Evolutionary conservation across 768 basidiomycete genomes (phyloP).

Genomic region (Tricholoma sp.): DNA sequence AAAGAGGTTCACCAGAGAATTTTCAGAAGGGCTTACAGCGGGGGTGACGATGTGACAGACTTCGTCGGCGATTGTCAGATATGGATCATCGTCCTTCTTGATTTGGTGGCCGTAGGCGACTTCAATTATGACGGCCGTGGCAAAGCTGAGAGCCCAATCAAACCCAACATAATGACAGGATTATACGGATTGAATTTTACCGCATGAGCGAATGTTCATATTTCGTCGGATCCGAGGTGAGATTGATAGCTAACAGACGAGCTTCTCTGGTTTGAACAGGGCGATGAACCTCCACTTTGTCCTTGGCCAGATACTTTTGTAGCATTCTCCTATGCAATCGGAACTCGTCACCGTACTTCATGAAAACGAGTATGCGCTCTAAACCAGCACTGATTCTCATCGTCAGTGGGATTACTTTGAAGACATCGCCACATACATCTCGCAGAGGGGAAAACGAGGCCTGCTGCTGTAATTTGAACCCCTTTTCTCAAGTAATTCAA

Average conservation of each 20-base stretch:
- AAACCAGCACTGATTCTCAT: constrained; percentile 3
- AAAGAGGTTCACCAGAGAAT: constrained; percentile 12
- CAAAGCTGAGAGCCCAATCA: constrained; percentile 7
- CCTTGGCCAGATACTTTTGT: constrained; percentile 6
- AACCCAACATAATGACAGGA: not conserved
- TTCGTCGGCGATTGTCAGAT: constrained; percentile 6
- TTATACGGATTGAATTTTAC: not conserved
- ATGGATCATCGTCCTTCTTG: constrained; percentile 10
- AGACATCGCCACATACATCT: constrained; percentile 6
- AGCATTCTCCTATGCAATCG: constrained; percentile 9
- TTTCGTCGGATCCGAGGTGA: constrained; percentile 19
- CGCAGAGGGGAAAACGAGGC: constrained; percentile 3
- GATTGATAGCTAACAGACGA: constrained; percentile 21
- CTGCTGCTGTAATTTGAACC: constrained; percentile 11
- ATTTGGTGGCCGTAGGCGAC: constrained; percentile 16
- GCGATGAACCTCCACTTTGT: constrained; percentile 1
- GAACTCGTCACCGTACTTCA: constrained; percentile 6
- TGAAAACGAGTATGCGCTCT: not conserved
- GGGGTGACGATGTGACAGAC: constrained; percentile 1
- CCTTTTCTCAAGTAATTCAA: constrained; percentile 4
- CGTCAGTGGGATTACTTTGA: not conserved
- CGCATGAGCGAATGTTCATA: not conserved
- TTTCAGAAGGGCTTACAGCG: constrained; percentile 5
- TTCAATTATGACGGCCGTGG: constrained; percentile 10
- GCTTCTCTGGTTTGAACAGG: constrained; percentile 18